These are phyloP conservation scores for Saturnispora sanitii DNA, from an alignment of 805 yeast species.

Conservation along the genomic window DNA sequence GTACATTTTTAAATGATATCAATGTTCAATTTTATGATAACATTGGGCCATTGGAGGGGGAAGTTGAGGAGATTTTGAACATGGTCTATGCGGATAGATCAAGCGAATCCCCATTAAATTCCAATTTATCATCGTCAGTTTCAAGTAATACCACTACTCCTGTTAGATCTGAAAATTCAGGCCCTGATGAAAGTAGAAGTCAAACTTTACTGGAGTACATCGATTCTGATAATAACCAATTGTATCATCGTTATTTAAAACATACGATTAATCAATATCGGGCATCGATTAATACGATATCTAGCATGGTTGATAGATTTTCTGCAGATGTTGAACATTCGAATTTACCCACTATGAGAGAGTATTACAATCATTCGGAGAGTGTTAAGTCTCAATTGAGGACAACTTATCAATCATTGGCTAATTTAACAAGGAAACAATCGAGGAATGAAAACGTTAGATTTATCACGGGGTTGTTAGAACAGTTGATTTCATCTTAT, in stretches of 20 bases:
- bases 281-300: slow-evolving; percentile 20
- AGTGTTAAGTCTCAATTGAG: slow-evolving; percentile 19
- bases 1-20: slow-evolving; percentile 22
- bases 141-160: slow-evolving; percentile 7
- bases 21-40: slow-evolving; percentile 25
- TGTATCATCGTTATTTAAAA: slow-evolving; percentile 23
- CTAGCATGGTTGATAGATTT: slow-evolving; percentile 21
- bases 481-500: slow-evolving; percentile 23
- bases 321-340: slow-evolving; percentile 23
- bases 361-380: slow-evolving; percentile 22
- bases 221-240: slow-evolving; percentile 22
- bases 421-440: slow-evolving; percentile 23
- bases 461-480: slow-evolving; percentile 21
- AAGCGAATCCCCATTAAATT: not conserved
- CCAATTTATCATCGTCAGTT: slow-evolving; percentile 2
- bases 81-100: not conserved
- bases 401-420: slow-evolving; percentile 25
- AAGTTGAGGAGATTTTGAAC: slow-evolving; percentile 9
- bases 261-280: slow-evolving; percentile 24
- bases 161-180: slow-evolving; percentile 2
- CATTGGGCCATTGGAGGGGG: slow-evolving; percentile 25
- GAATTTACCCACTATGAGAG: slow-evolving; percentile 25
- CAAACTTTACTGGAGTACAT: slow-evolving; percentile 21
- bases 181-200: slow-evolving; percentile 8
- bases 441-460: slow-evolving; percentile 24